Evolutionary conservation across 805 yeast species (phyloP).

Genomic region (Candida golubevii): DNA sequence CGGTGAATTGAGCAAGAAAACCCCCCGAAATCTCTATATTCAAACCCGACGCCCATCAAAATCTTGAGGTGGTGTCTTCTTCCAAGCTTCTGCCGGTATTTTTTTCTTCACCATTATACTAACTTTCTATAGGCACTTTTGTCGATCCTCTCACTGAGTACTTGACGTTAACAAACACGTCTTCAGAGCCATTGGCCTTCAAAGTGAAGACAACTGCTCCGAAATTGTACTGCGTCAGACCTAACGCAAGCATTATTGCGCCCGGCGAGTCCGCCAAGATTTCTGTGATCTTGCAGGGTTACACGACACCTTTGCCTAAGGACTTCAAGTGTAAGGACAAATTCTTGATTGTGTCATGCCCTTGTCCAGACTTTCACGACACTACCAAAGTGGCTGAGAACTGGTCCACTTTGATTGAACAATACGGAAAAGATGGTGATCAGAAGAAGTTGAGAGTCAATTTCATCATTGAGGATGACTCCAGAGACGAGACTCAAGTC

Average conservation of each 20-base stretch:
- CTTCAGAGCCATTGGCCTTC: conserved; percentile 66
- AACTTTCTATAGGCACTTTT: conserved; percentile 57
- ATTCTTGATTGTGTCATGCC: conserved; percentile 83
- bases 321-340: conserved; percentile 86
- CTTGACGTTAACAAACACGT: conserved; percentile 51
- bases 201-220: conserved; percentile 99
- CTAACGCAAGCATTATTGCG: conserved; percentile 77
- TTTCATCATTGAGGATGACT: conserved; percentile 37
- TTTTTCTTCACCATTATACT: conserved; percentile 1
- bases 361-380: conserved; percentile 60
- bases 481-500: conserved; percentile 15
- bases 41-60: too few relatives aligned
- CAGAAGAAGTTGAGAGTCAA: conserved; percentile 67
- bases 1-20: too few relatives aligned
- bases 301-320: conserved; percentile 65
- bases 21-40: too few relatives aligned
- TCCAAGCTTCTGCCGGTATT: too few relatives aligned
- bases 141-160: conserved; percentile 65
- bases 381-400: conserved; percentile 56
- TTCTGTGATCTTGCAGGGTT: conserved; percentile 81
- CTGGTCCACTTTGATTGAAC: conserved; percentile 72
- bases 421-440: conserved; percentile 49
- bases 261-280: conserved; percentile 75
- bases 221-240: conserved; percentile 90
- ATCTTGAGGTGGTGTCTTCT: too few relatives aligned